Base-by-base conservation (phyloP, 129 eudicot species). In the Mikania micrantha region DNA sequence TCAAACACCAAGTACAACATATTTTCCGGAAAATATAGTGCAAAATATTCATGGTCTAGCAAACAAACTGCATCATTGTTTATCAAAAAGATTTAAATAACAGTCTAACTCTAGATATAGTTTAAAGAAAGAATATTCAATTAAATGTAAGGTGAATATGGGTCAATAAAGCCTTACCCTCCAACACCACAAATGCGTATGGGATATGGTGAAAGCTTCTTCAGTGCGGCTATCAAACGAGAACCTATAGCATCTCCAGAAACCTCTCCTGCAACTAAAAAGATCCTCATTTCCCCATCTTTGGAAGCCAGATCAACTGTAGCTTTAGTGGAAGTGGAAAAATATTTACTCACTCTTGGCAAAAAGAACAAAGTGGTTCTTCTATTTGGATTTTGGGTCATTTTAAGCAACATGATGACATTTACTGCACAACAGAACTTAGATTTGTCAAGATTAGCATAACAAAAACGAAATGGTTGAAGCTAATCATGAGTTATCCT, bases 181-280 rank as follows among this genome's bases (percentile, higher is more conserved):
- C 98, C 96, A 53, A 93, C 95, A 42, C 98, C 98, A 24, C 82
- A 75, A 70, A 93, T 74, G 31, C 72, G 82, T 25, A 83, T 77
- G 39, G 96, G 95, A 74, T 79, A 79, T 15, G 96, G 96, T 22
- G 98, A 84, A 64, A 84, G 83, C 76, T 74, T 79, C 68, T 69
- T 88, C 48, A 93, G 15, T 20, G 95, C 88, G 69, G 85, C 74
- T 84, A 93, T 86, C 61, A 93, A 66, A 24, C 90, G 95, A 59
- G 92, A 83, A 21, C 86, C 95, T 17, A 88, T 82, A 25, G 73
- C 73, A 60, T 93, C 98, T 11, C 98, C 98, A 9, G 98, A 93
- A 79, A 89, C 95, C 68, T 93, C 98, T 29, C 98, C 98, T 13
- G 98, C 95, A 63, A 93, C 96, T 67, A 88, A 72, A 66, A 93